These are phyloP conservation scores for Epithele typhae DNA, from an alignment of 768 basidiomycete species.

Conservation along the genomic window DNA sequence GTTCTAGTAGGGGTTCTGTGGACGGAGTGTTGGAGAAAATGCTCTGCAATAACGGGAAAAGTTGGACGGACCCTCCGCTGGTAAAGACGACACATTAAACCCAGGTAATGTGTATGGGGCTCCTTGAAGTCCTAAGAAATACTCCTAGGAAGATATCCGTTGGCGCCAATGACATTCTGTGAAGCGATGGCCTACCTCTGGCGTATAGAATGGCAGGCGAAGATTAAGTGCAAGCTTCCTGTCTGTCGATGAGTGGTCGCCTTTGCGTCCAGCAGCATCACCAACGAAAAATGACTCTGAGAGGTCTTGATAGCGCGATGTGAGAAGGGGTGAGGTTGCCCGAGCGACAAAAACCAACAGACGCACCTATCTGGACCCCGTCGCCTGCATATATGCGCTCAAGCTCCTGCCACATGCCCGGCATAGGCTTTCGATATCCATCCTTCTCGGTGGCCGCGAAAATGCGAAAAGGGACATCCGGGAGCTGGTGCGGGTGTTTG, in stretches of 20 bases:
- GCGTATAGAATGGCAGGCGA: slow-evolving; percentile 72
- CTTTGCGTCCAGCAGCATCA: slow-evolving; percentile 79
- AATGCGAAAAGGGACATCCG: slow-evolving; percentile 68
- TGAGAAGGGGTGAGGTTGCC: slow-evolving; percentile 21
- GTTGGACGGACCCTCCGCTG: slow-evolving; percentile 20
- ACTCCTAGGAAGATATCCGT: slow-evolving; percentile 52
- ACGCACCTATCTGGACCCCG: slow-evolving; percentile 60
- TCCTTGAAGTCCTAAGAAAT: slow-evolving; percentile 56
- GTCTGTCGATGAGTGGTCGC: slow-evolving; percentile 80
- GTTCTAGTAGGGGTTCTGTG: slow-evolving; percentile 46
- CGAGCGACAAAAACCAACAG: not conserved
- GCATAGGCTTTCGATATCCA: slow-evolving; percentile 79
- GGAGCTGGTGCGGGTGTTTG: slow-evolving; percentile 43
- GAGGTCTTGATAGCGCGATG: slow-evolving; percentile 46
- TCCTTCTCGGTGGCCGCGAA: slow-evolving; percentile 77
- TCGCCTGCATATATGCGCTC: slow-evolving; percentile 55
- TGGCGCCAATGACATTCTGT: too few species aligned
- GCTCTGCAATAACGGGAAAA: not conserved
- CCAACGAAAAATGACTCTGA: slow-evolving; percentile 74
- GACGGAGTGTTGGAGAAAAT: not conserved
- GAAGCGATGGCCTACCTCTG: slow-evolving; percentile 78
- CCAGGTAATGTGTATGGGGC: slow-evolving; percentile 53
- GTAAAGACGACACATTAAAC: slow-evolving; percentile 55
- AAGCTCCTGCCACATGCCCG: slow-evolving; percentile 80
- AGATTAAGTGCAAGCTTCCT: slow-evolving; percentile 82